Evolutionary conservation across 2,329 filamentous ascomycete species (phyloP).

Genomic region (Aspergillus proliferans): DNA sequence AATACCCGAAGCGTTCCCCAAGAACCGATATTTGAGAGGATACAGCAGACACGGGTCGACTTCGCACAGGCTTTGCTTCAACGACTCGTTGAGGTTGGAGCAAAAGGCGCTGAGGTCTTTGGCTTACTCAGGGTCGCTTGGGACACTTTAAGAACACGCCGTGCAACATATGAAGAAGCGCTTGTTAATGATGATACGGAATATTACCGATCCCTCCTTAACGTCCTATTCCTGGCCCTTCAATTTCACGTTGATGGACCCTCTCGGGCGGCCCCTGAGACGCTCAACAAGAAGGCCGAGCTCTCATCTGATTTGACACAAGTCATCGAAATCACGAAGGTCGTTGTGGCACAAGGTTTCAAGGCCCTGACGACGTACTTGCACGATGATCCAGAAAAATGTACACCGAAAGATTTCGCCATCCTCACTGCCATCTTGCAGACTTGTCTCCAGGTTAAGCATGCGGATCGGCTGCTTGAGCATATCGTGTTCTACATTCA

Average conservation of each 20-base stretch:
- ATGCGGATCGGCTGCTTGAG: constrained; percentile 63
- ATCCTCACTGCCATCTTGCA: constrained; percentile 85
- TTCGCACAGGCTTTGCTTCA: constrained; percentile 78
- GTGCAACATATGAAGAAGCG: constrained; percentile 54
- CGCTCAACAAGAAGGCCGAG: constrained; percentile 30
- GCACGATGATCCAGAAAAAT: constrained; percentile 63
- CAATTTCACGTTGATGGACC: constrained; percentile 43
- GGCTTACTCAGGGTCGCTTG: constrained; percentile 53
- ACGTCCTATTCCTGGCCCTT: constrained; percentile 76
- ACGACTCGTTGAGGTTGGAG: constrained; percentile 58
- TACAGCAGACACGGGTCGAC: constrained; percentile 70
- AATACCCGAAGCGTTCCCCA: constrained; percentile 68
- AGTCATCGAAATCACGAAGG: constrained; percentile 72
- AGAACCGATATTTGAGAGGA: constrained; percentile 72
- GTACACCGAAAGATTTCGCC: constrained; percentile 72
- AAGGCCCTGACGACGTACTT: constrained; percentile 72
- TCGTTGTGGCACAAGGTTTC: constrained; percentile 75
- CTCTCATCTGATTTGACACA: constrained; percentile 46
- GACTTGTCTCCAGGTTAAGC: constrained; percentile 71
- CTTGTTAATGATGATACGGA: constrained; percentile 52
- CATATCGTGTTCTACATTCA: constrained; percentile 64
- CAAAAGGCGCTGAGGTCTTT: constrained; percentile 47
- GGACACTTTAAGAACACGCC: constrained; percentile 52
- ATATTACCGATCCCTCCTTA: constrained; percentile 79
- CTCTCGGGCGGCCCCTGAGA: constrained; percentile 29